These are phyloP conservation scores for Tolypocladium album DNA, from an alignment of 2,329 filamentous ascomycete genomes.

Conservation along the genomic window DNA sequence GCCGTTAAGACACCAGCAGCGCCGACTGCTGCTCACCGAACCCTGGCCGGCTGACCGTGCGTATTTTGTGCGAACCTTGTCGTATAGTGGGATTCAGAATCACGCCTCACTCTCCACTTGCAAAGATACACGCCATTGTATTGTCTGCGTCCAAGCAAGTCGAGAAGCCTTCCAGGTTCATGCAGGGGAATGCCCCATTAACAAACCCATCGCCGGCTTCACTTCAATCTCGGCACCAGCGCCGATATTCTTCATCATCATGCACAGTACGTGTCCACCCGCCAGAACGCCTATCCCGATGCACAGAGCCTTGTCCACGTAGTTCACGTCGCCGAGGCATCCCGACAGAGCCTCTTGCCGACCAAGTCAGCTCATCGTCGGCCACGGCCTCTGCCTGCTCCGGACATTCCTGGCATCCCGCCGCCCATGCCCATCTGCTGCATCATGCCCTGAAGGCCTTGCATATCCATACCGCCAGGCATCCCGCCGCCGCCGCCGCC, in stretches of 20 bases:
- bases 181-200: not conserved
- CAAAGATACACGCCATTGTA: not conserved
- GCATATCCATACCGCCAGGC: constrained; percentile 65
- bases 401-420: constrained; percentile 21
- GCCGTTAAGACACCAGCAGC: no score
- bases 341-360: not conserved
- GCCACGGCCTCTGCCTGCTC: not conserved
- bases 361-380: not conserved
- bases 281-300: not conserved
- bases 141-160: not conserved
- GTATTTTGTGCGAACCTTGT: no score
- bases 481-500: constrained; percentile 56
- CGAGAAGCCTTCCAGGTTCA: not conserved
- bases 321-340: no score
- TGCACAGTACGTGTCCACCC: not conserved
- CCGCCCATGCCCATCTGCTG: constrained; percentile 55
- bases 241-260: not conserved
- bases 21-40: no score
- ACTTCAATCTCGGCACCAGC: not conserved
- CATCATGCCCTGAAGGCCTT: constrained; percentile 54
- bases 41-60: no score
- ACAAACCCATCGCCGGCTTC: not conserved
- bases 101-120: not conserved
- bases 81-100: no score
- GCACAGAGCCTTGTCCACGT: not conserved